These are phyloP conservation scores for Moniliophthora roreri DNA, from an alignment of 1,284 basidiomycete species.

Conservation along the genomic window DNA sequence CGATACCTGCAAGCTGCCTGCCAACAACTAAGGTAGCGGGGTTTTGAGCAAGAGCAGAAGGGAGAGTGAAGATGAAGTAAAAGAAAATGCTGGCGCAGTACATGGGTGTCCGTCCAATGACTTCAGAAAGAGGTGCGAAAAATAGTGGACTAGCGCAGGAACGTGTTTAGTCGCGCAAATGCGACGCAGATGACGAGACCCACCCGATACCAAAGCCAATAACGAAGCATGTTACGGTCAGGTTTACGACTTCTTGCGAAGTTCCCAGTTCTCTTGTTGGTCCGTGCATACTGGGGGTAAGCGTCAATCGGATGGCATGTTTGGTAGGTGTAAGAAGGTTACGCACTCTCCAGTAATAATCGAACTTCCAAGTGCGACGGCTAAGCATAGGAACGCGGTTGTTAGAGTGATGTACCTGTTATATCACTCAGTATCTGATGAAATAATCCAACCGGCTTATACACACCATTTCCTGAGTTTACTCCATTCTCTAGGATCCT, in stretches of 20 bases:
- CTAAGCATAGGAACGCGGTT: conserved; percentile 33
- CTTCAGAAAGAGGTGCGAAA: conserved; percentile 45
- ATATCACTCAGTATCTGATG: no score
- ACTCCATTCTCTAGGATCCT: conserved; percentile 37
- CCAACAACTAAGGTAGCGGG: conserved; percentile 59
- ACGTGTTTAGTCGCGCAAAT: not conserved
- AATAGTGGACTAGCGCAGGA: conserved; percentile 28
- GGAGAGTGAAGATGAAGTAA: conserved; percentile 63
- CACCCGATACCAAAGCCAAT: conserved; percentile 39
- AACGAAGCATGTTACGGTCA: conserved; percentile 38
- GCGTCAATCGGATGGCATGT: not conserved
- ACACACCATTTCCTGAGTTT: conserved; percentile 30
- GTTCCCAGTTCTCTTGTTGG: conserved; percentile 30
- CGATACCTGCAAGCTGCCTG: conserved; percentile 62
- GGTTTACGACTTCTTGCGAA: conserved; percentile 33
- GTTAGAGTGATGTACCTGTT: conserved; percentile 33
- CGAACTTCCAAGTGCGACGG: conserved; percentile 37
- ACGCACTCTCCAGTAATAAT: conserved; percentile 39
- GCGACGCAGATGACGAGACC: not conserved
- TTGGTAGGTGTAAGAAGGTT: not conserved
- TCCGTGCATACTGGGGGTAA: conserved; percentile 27
- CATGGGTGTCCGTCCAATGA: conserved; percentile 43
- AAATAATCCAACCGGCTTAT: no score
- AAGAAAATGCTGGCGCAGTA: conserved; percentile 57
- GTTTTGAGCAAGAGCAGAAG: conserved; percentile 60